Percentiles rank a stretch among this genome's conserved stretches.
Conservation (phyloP, 1,139 yeast species). For the Kurtzmaniella natalensis region DNA sequence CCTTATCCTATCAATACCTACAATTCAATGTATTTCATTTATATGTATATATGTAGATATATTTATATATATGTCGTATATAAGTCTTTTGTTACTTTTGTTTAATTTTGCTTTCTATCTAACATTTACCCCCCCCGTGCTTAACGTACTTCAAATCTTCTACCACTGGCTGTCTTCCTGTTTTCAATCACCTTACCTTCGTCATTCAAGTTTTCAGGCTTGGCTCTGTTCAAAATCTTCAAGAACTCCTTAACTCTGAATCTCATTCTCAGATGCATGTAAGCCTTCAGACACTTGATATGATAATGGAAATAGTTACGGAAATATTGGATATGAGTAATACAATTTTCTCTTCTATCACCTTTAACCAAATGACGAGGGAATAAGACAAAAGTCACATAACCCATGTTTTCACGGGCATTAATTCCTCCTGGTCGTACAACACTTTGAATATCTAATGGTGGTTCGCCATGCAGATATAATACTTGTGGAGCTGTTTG, state of each 20-base stretch:
- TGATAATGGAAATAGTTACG: constrained; percentile 98
- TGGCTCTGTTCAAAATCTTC: constrained; percentile 94
- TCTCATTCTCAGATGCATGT: constrained; percentile 98
- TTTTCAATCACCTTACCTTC: constrained; percentile 54
- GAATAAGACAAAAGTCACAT: constrained; percentile 70
- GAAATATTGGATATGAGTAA: constrained; percentile 85
- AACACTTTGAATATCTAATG: constrained; percentile 67
- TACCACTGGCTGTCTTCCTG: constrained; percentile 80
- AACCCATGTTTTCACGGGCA: constrained; percentile 57
- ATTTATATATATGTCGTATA: background rate
- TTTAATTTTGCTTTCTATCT: background rate
- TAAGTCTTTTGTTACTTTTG: background rate
- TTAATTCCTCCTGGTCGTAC: constrained; percentile 20
- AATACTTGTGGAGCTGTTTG: constrained; percentile 98
- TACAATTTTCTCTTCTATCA: constrained; percentile 77
- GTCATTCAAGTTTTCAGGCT: constrained; percentile 83
- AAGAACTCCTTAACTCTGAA: constrained; percentile 89
- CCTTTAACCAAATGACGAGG: constrained; percentile 69
- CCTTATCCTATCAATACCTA: no score
- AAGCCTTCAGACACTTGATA: constrained; percentile 96
- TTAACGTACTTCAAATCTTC: constrained; percentile 52
- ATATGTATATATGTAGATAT: no score
- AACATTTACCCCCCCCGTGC: constrained; percentile 1
- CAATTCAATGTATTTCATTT: no score
- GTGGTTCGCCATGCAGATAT: constrained; percentile 87